phyloP scores from a whole-genome alignment of 1,284 basidiomycete genomes.

The Xerocomus amazonicus region DNA sequence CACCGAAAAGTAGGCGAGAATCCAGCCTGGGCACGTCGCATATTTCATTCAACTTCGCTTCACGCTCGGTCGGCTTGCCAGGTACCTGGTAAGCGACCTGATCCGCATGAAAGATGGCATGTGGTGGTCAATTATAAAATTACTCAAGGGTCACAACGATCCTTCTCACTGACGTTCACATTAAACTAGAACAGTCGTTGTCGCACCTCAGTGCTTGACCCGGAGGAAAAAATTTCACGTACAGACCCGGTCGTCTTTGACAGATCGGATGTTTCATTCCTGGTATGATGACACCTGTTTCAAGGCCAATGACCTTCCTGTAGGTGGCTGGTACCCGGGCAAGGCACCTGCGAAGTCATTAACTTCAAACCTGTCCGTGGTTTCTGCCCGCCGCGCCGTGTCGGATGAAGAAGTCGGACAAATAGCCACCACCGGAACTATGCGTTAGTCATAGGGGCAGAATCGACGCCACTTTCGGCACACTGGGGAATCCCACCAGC shows the following conservation, averaged over 20 bases:
- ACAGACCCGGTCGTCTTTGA: slow-evolving; percentile 16
- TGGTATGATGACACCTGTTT: background rate
- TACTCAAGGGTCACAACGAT: slow-evolving; percentile 4
- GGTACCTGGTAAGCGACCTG: slow-evolving; percentile 16
- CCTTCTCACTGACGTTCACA: background rate
- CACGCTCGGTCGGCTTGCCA: slow-evolving; percentile 1
- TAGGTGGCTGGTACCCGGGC: slow-evolving; percentile 4
- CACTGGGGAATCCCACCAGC: slow-evolving; percentile 20
- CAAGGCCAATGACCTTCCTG: slow-evolving; percentile 6
- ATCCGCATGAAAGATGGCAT: slow-evolving; percentile 22
- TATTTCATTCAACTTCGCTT: background rate
- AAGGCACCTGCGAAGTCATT: slow-evolving; percentile 15
- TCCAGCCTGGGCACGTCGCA: slow-evolving; percentile 5
- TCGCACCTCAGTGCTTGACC: slow-evolving; percentile 7
- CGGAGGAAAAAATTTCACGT: background rate
- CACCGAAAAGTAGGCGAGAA: slow-evolving; percentile 9
- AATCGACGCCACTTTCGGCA: slow-evolving; percentile 16
- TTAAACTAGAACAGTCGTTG: slow-evolving; percentile 2
- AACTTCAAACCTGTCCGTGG: slow-evolving; percentile 3
- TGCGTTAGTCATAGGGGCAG: slow-evolving; percentile 15
- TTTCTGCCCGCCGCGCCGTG: slow-evolving; percentile 11
- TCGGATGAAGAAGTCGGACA: slow-evolving; percentile 13
- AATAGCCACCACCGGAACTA: slow-evolving; percentile 5
- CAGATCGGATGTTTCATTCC: background rate
- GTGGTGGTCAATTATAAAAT: slow-evolving; percentile 4